Percentiles rank a stretch among this genome's conserved stretches.
Evolutionary conservation across 306 rosid genomes (phyloP).

Genomic region (Cucurbita ficifolia): DNA sequence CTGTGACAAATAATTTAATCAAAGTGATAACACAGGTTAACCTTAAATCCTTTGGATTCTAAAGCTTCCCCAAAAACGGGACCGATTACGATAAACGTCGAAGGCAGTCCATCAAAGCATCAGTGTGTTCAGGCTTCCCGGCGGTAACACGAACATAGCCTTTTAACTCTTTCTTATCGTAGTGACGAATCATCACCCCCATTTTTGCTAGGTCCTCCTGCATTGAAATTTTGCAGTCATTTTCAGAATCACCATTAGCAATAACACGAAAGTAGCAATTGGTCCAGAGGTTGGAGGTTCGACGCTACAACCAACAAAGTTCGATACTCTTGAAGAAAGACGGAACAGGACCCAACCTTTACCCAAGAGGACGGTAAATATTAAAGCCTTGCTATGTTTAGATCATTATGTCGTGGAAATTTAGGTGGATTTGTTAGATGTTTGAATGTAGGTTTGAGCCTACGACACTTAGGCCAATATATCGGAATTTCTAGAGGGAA

Average conservation of each 20-base stretch:
- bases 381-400: too few species aligned
- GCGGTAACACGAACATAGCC: slow-evolving; percentile 86
- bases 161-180: slow-evolving; percentile 69
- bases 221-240: neutral
- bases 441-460: too few species aligned
- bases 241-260: neutral
- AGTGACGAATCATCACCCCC: slow-evolving; percentile 99
- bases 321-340: too few species aligned
- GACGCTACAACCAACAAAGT: too few species aligned
- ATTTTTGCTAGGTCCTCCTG: slow-evolving; percentile 85
- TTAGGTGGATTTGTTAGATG: too few species aligned
- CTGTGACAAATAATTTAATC: neutral
- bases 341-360: too few species aligned
- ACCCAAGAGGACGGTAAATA: too few species aligned
- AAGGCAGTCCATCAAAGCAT: slow-evolving; percentile 53
- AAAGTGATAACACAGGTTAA: neutral
- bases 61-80: neutral
- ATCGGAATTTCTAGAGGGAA: too few species aligned
- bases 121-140: slow-evolving; percentile 92
- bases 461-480: too few species aligned
- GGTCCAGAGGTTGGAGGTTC: too few species aligned
- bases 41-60: neutral
- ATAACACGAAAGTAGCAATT: neutral
- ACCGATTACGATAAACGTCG: slow-evolving; percentile 13
- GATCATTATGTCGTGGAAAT: too few species aligned